Conservation (phyloP, 306 rosid genomes). For the Phaseolus lunatus region DNA sequence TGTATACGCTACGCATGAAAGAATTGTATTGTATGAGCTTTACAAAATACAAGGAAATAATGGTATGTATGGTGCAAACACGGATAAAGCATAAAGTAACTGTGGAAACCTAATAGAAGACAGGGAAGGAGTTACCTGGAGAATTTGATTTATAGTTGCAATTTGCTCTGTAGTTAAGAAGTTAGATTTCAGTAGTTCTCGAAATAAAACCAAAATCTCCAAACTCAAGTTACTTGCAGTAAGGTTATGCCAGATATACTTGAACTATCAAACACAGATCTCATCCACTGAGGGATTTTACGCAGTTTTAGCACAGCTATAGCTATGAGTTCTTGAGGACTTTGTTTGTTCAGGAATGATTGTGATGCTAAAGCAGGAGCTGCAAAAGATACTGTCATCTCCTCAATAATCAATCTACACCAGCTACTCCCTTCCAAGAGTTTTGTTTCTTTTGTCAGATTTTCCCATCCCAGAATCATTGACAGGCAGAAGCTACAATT, state of each 20-base stretch:
- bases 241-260: slow-evolving; percentile 79
- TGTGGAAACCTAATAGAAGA: slow-evolving; percentile 5
- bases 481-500: slow-evolving; percentile 80
- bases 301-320: slow-evolving; percentile 65
- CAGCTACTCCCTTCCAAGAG: slow-evolving; percentile 59
- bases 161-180: slow-evolving; percentile 69
- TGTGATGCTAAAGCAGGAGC: slow-evolving; percentile 71
- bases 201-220: slow-evolving; percentile 68
- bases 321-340: slow-evolving; percentile 68
- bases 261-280: slow-evolving; percentile 62
- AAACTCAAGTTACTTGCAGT: slow-evolving; percentile 58
- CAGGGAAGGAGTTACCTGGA: slow-evolving; percentile 62
- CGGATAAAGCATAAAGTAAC: too few species aligned
- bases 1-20: background rate
- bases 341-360: slow-evolving; percentile 56
- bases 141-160: slow-evolving; percentile 58
- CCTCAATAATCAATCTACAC: slow-evolving; percentile 87
- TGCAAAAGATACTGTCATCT: slow-evolving; percentile 71
- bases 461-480: slow-evolving; percentile 69
- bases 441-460: slow-evolving; percentile 49
- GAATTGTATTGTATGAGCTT: slow-evolving; percentile 15
- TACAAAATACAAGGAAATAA: slow-evolving; percentile 2
- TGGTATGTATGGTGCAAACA: slow-evolving; percentile 17
- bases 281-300: slow-evolving; percentile 76
- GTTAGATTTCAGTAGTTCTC: slow-evolving; percentile 63